Conservation (phyloP, 2,329 filamentous ascomycete species). For the Acrocalymma vagum region DNA sequence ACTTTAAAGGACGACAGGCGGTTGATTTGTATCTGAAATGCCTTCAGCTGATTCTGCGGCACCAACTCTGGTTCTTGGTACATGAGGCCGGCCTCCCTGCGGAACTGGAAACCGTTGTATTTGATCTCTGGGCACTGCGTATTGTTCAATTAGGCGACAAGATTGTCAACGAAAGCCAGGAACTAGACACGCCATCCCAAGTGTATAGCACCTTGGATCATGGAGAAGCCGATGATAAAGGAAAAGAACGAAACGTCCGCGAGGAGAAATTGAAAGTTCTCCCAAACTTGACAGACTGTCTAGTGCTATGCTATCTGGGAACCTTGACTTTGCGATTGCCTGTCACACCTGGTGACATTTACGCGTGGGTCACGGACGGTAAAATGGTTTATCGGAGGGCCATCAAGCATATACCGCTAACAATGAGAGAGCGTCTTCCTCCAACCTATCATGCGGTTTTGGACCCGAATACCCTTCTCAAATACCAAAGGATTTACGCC, state of each 20-base stretch:
- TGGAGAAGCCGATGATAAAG: constrained; percentile 51
- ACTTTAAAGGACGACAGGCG: constrained; percentile 72
- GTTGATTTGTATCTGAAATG: constrained; percentile 83
- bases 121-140: constrained; percentile 85
- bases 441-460: constrained; percentile 67
- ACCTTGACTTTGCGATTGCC: constrained; percentile 79
- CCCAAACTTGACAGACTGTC: constrained; percentile 76
- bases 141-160: constrained; percentile 64
- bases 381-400: constrained; percentile 77
- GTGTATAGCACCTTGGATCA: constrained; percentile 67
- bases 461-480: constrained; percentile 60
- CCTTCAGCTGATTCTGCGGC: constrained; percentile 84
- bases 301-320: constrained; percentile 83
- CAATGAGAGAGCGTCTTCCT: constrained; percentile 73
- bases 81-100: constrained; percentile 69
- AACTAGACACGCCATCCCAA: constrained; percentile 53
- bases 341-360: constrained; percentile 76
- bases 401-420: constrained; percentile 63
- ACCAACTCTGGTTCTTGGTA: constrained; percentile 80
- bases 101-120: constrained; percentile 80
- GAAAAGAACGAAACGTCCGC: constrained; percentile 45
- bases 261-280: constrained; percentile 59
- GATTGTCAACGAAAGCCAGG: constrained; percentile 44
- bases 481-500: constrained; percentile 68
- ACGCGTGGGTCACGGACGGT: constrained; percentile 70